Evolutionary conservation across 2,329 filamentous ascomycete species (phyloP), one percentile per base, ranked within the genome.

Genomic region (Chalara sp.): DNA sequence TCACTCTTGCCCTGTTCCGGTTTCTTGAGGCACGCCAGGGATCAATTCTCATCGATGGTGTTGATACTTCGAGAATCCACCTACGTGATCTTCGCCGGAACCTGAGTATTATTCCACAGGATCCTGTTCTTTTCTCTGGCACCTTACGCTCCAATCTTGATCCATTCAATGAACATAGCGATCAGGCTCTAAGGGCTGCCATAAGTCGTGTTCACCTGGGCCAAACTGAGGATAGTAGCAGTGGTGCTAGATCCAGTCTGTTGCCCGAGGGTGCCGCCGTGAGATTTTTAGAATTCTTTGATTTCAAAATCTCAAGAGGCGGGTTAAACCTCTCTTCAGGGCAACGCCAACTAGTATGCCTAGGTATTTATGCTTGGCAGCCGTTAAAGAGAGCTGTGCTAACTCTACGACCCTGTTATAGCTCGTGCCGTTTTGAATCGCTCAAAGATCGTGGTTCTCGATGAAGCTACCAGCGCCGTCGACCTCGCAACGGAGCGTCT

Each of bases 91-190:
- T 67, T 11, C 58, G 64, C 3, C 56, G 54, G 6, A 56, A 61
- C 8, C 47, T 67, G 5, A 58, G 62, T 4, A 61, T 66, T 43
- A 65, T 67, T 35, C 63, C 64, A 1, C 65, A 67, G 53, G 65
- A 97, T 64, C 92, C 88, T 48, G 96, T 90, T 0, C 75, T 96
- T 1, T 96, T 96, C 70, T 89, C 84, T 21, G 91, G 57, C 57
- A 95, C 89, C 1, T 85, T 96, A 52, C 81, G 89, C 54, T 88
- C 76, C 66, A 97, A 97, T 64, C 77, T 97, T 28, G 92, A 97
- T 65, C 92, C 91, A 0, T 96, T 96, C 67, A 77, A 82, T 11
- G 70, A 86, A 32, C 93, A 92, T 69, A 88, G 83, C 0, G 89
- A 96, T 61, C 87, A 89, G 53, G 79, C 95, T 58, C 86, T 96